Conservation (phyloP, 371 early-diverging fungal genomes). For the Dichotomocladium elegans region DNA sequence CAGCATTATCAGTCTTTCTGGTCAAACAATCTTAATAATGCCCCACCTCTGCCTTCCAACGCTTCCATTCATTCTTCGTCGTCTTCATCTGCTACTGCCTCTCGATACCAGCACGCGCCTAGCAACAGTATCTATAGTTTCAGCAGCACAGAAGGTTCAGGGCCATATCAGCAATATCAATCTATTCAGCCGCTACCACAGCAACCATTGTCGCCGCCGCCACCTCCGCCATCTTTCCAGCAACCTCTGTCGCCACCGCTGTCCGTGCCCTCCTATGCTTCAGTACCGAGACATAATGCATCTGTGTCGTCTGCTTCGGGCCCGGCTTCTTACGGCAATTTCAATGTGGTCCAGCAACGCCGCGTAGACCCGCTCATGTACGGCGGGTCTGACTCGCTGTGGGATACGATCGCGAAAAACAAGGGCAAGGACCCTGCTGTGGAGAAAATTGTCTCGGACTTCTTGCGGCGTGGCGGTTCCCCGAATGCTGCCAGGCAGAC, state of each 20-base stretch:
- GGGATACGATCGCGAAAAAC: slow-evolving; percentile 39
- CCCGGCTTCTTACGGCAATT: slow-evolving; percentile 16
- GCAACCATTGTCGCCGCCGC: too few relatives aligned
- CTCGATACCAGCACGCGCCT: too few relatives aligned
- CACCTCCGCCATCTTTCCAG: neutral
- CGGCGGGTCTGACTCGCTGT: slow-evolving; percentile 45
- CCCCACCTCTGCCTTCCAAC: neutral
- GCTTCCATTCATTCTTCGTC: slow-evolving; percentile 1
- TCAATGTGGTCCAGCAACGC: slow-evolving; percentile 28
- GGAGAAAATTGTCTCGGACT: slow-evolving; percentile 42
- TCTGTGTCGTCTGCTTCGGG: slow-evolving; percentile 14
- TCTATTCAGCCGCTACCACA: too few relatives aligned
- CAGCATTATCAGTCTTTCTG: neutral
- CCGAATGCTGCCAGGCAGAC: slow-evolving; percentile 47
- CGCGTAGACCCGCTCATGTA: slow-evolving; percentile 35
- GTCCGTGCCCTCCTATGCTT: neutral
- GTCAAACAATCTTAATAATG: neutral
- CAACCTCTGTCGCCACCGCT: neutral
- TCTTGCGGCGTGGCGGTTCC: slow-evolving; percentile 43
- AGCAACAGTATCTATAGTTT: too few relatives aligned
- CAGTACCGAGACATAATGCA: slow-evolving; percentile 1
- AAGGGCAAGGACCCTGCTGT: slow-evolving; percentile 35
- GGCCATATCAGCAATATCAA: too few relatives aligned
- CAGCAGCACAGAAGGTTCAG: too few relatives aligned
- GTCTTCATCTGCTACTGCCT: neutral